Conservation (phyloP, 768 basidiomycete species). For the Filobasidium wieringae region DNA sequence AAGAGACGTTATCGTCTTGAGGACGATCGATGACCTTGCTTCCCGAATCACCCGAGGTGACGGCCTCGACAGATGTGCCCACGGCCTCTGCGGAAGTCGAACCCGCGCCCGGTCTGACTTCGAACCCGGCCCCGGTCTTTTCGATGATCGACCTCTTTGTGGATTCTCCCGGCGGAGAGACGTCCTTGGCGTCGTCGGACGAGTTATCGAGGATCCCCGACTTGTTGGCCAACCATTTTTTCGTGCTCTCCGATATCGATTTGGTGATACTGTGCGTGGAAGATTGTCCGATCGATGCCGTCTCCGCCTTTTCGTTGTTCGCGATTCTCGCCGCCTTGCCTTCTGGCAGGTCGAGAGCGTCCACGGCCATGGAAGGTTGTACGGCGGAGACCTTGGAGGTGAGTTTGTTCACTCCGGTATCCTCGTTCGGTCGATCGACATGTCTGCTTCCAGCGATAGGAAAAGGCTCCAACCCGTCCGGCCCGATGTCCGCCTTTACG, state of each 20-base stretch:
- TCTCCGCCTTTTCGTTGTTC: not conserved
- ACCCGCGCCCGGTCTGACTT: not conserved
- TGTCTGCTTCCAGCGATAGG: too few species aligned
- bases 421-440: not conserved
- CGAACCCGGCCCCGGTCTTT: not conserved
- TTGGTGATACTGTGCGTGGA: constrained; percentile 6
- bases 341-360: constrained; percentile 7
- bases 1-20: not conserved
- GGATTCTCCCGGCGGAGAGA: not conserved
- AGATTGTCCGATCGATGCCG: not conserved
- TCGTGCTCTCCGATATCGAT: constrained; percentile 16
- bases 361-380: not conserved
- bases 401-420: not conserved
- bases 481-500: constrained; percentile 1
- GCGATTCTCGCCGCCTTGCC: not conserved
- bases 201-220: not conserved
- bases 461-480: constrained; percentile 6
- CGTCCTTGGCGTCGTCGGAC: not conserved
- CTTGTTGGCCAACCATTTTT: constrained; percentile 21
- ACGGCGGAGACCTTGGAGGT: not conserved
- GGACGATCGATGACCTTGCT: not conserved
- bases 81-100: not conserved
- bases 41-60: not conserved
- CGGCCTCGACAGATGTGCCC: not conserved
- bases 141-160: not conserved